A percentile compares a stretch with the other conserved stretches of the same genome.
Conservation (phyloP, 306 rosid species). For the Pterocarpus macrocarpus region DNA sequence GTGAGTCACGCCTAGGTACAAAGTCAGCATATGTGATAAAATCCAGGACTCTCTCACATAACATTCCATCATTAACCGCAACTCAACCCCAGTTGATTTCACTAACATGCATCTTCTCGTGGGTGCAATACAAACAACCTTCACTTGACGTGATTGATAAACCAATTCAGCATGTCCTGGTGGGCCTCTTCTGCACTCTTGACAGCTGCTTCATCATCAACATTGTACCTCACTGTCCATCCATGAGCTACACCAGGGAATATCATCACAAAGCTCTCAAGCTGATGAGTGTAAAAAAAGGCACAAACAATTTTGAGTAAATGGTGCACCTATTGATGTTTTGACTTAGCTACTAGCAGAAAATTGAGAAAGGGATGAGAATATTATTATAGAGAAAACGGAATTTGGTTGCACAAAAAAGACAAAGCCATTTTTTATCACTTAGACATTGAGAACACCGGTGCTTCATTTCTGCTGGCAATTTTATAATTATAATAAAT, state of each 20-base stretch:
- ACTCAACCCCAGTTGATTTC: background rate
- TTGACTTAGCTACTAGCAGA: background rate
- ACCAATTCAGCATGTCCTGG: constrained; percentile 70
- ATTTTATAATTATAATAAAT: background rate
- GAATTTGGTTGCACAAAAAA: background rate
- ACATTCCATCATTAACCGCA: too few relatives aligned
- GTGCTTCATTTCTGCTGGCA: background rate
- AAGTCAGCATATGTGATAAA: background rate
- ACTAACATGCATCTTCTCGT: background rate
- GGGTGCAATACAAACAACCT: background rate
- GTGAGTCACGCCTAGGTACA: background rate
- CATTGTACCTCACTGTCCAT: constrained; percentile 66
- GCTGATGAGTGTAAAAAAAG: constrained; percentile 34
- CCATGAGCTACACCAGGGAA: constrained; percentile 72
- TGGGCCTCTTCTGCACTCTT: constrained; percentile 78
- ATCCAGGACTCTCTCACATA: too few relatives aligned
- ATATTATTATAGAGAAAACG: background rate
- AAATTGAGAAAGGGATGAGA: background rate
- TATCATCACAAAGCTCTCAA: constrained; percentile 66
- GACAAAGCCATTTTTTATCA: background rate
- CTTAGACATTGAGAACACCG: background rate
- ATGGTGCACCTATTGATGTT: background rate
- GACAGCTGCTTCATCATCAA: constrained; percentile 57
- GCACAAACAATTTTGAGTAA: constrained; percentile 10
- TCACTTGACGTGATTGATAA: constrained; percentile 59